Percentiles rank a stretch among this genome's conserved stretches.
phyloP scores from a whole-genome alignment of 768 basidiomycete genomes.

The Galerina marginata region DNA sequence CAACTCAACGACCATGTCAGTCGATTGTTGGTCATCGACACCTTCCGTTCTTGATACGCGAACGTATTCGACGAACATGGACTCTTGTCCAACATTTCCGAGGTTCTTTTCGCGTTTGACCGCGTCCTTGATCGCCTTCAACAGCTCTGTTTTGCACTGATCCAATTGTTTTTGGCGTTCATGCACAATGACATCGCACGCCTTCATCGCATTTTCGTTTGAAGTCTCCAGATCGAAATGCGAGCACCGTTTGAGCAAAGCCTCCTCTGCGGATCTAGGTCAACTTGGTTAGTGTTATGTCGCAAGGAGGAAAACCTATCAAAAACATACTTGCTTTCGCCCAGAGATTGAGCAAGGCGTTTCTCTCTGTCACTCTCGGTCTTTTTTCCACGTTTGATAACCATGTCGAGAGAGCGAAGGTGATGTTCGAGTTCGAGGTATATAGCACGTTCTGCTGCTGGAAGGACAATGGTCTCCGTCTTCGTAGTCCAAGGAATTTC shows the following conservation, averaged over 20 bases:
- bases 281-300: conserved; percentile 7
- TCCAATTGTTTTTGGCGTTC: conserved; percentile 82
- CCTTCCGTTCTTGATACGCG: conserved; percentile 71
- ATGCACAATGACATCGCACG: conserved; percentile 89
- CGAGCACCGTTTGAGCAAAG: conserved; percentile 92
- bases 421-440: conserved; percentile 96
- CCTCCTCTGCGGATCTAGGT: conserved; percentile 84
- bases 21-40: conserved; percentile 81
- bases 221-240: conserved; percentile 87
- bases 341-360: conserved; percentile 84
- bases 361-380: conserved; percentile 88
- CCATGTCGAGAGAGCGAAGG: conserved; percentile 89
- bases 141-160: conserved; percentile 77
- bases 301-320: not conserved
- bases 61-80: conserved; percentile 80
- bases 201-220: conserved; percentile 82
- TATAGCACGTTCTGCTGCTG: conserved; percentile 92
- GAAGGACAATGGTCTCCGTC: conserved; percentile 70
- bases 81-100: conserved; percentile 66
- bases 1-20: conserved; percentile 60
- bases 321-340: conserved; percentile 79
- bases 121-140: conserved; percentile 66
- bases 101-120: conserved; percentile 73
- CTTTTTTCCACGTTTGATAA: conserved; percentile 63
- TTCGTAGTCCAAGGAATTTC: conserved; percentile 85